Evolutionary conservation across 2,329 filamentous ascomycete species (phyloP).

Genomic region (Fusarium tricinctum): DNA sequence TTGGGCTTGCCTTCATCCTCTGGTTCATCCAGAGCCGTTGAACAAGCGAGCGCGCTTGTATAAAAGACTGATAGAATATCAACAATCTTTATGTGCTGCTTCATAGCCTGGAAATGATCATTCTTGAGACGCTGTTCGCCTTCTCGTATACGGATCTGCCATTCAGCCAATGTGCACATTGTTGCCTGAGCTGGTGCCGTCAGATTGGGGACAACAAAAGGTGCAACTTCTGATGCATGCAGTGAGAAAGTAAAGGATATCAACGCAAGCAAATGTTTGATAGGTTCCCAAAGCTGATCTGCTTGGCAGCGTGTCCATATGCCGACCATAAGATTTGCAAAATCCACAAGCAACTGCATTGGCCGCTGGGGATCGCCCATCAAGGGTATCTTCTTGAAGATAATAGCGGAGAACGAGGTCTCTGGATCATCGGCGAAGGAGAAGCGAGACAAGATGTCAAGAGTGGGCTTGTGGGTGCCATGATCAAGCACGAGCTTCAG

Average conservation of each 20-base stretch:
- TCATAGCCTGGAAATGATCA: conserved; percentile 57
- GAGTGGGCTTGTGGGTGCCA: conserved; percentile 70
- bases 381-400: conserved; percentile 75
- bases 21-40: conserved; percentile 54
- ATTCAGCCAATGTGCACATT: conserved; percentile 70
- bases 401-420: conserved; percentile 74
- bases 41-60: conserved; percentile 71
- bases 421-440: conserved; percentile 73
- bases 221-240: conserved; percentile 70
- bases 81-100: conserved; percentile 72
- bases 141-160: conserved; percentile 65
- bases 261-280: conserved; percentile 75
- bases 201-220: conserved; percentile 70
- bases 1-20: conserved; percentile 51
- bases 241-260: conserved; percentile 74
- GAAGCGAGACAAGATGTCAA: conserved; percentile 77
- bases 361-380: conserved; percentile 65
- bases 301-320: conserved; percentile 77
- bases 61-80: conserved; percentile 77
- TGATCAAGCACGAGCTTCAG: conserved; percentile 76
- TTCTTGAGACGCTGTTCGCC: conserved; percentile 62
- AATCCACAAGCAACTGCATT: conserved; percentile 71
- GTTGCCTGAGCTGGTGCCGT: conserved; percentile 70
- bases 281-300: conserved; percentile 73
- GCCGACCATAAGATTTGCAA: conserved; percentile 73